phyloP scores from a whole-genome alignment of 148 eudicot species.

The Linanthus parryae region DNA sequence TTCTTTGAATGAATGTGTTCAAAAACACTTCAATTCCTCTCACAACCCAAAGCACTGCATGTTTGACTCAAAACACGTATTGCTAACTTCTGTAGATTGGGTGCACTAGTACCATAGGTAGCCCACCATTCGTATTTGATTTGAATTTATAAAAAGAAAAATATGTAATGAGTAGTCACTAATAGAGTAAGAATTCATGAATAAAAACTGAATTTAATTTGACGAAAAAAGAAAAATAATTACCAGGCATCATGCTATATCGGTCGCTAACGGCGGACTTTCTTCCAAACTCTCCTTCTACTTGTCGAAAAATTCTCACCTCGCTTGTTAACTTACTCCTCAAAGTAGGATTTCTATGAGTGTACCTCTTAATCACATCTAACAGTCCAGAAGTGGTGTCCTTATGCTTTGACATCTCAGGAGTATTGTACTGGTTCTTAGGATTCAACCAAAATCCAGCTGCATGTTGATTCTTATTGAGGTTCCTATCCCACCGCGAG shows the following conservation, averaged over 20 bases:
- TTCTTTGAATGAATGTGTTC: not conserved
- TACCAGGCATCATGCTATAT: not conserved
- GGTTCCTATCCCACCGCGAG: not conserved
- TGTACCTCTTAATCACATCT: not conserved
- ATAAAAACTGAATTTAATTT: too few relatives aligned
- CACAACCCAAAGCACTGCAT: not conserved
- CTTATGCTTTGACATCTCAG: not conserved
- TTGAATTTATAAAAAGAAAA: not conserved
- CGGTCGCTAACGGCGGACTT: not conserved
- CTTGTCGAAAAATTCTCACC: too few relatives aligned
- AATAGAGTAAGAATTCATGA: not conserved
- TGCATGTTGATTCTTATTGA: not conserved
- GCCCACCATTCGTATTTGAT: not conserved
- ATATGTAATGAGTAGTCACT: not conserved
- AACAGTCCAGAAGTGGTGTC: not conserved
- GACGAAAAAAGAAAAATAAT: not conserved
- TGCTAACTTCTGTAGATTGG: not conserved
- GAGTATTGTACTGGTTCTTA: not conserved
- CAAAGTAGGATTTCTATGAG: not conserved
- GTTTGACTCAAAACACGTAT: not conserved
- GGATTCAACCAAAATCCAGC: not conserved
- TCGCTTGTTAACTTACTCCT: not conserved
- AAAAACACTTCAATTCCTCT: not conserved
- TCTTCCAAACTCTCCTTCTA: not conserved
- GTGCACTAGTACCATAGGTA: not conserved